phyloP scores from a whole-genome alignment of 148 eudicot species.

The Suaeda aralocaspica region DNA sequence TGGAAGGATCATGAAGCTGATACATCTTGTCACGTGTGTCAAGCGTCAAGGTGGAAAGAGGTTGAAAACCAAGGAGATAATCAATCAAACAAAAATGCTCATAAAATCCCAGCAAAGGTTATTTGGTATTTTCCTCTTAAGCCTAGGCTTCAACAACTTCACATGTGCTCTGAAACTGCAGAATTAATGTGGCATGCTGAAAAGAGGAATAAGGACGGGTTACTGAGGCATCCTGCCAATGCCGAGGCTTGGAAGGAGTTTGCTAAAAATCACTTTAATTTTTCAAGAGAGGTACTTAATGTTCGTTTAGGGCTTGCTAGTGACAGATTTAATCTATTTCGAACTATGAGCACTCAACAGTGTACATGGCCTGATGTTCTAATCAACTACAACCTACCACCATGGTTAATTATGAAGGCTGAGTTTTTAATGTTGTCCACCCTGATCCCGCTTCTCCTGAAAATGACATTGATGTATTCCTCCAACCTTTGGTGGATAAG shows the following conservation, averaged over 20 bases:
- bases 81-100: too few species aligned
- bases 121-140: constrained; percentile 9
- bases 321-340: constrained; percentile 9
- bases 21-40: too few species aligned
- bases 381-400: neutral
- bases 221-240: neutral
- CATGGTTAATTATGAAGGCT: neutral
- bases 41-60: too few species aligned
- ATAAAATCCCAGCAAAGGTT: neutral
- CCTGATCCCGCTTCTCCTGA: constrained; percentile 7
- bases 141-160: neutral
- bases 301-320: neutral
- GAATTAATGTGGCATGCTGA: constrained; percentile 4
- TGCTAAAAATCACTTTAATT: neutral
- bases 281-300: neutral
- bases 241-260: too few species aligned
- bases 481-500: too few species aligned
- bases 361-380: neutral
- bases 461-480: too few species aligned
- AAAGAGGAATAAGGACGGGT: neutral
- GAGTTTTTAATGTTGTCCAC: constrained; percentile 1
- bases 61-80: too few species aligned
- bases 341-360: neutral
- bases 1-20: too few species aligned
- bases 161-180: neutral